Base-by-base conservation (phyloP, 129 eudicot species). In the Chrysanthemum lavandulifolium region DNA sequence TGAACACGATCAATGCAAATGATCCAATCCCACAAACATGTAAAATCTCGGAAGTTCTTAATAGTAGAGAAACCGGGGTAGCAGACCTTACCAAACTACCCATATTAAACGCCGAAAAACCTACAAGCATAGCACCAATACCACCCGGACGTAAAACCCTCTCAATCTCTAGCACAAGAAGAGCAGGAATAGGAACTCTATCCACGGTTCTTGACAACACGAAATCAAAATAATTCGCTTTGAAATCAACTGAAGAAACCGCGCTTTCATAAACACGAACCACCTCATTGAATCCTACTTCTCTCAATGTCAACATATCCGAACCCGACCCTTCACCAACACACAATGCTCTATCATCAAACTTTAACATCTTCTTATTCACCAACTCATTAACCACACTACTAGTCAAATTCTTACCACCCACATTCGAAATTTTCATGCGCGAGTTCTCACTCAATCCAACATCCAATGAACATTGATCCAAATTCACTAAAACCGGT, bases 101-200 rank as follows among this genome's bases (percentile, higher is more conserved):
- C 14, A 74, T 68, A 80, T 81, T 71, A 36, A 82, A 84, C 21
- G 68, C 31, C 10, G 74, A 80, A 33, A 65, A 48, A 48, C 84
- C 84, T 14, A 91, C 92, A 33, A 91, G 86, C 80, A 88, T 70
- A 19, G 84, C 97, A 13, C 87, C 96, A 21, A 73, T 74, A 49
- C 97, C 96, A 54, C 96, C 96, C 0, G 97, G 92, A 6, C 82
- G 79, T 25, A 91, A 80, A 63, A 91, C 74, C 6, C 97, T 92
- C 82, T 91, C 97, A n/a, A 88, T 83, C 79, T 91, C 97, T 18
- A 76, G 60, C 71, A 88, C 92, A 8, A 88, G 88, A 73, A 84
- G 92, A 33, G 92, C 84, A 0, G 96, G 97, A 16, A 88, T 87
- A 1, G 90, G 85, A 54, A 88, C 88, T 83, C 72, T 73, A 73